Conservation (phyloP, 2,329 filamentous ascomycete genomes). For the Thelonectria rubi region DNA sequence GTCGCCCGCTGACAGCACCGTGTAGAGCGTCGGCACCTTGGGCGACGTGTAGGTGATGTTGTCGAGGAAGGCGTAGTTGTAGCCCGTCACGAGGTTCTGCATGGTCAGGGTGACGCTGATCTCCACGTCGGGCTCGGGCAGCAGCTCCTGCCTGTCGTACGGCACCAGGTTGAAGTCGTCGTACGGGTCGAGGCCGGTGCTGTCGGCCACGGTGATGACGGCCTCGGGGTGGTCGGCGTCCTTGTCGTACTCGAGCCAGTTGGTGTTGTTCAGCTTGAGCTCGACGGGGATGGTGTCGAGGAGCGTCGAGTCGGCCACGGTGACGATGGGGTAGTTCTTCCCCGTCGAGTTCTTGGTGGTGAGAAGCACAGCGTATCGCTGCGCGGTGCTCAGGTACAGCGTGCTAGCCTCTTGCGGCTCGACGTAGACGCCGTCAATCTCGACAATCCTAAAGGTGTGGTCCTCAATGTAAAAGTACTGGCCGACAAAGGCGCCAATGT, state of each 20-base stretch:
- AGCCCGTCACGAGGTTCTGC: slow-evolving; percentile 67
- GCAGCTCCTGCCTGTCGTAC: slow-evolving; percentile 69
- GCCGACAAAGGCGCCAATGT: slow-evolving; percentile 75
- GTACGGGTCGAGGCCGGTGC: slow-evolving; percentile 65
- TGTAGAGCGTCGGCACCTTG: slow-evolving; percentile 84
- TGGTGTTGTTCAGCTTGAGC: slow-evolving; percentile 74
- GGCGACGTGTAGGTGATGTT: slow-evolving; percentile 78
- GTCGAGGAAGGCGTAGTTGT: slow-evolving; percentile 74
- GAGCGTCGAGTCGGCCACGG: slow-evolving; percentile 55
- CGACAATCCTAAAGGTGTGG: slow-evolving; percentile 74
- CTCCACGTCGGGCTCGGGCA: slow-evolving; percentile 70
- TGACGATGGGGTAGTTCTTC: slow-evolving; percentile 70
- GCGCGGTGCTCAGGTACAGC: slow-evolving; percentile 73
- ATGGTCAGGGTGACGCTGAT: slow-evolving; percentile 68
- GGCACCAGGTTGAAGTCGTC: slow-evolving; percentile 81
- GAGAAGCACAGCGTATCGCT: slow-evolving; percentile 71
- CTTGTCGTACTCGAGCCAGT: slow-evolving; percentile 68
- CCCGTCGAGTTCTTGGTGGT: slow-evolving; percentile 71
- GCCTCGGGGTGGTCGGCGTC: slow-evolving; percentile 53
- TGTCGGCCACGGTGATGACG: slow-evolving; percentile 62
- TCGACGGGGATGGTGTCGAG: slow-evolving; percentile 74
- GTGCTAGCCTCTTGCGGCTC: slow-evolving; percentile 66
- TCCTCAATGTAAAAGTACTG: slow-evolving; percentile 74
- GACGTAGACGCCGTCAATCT: slow-evolving; percentile 77
- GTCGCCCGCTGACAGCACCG: slow-evolving; percentile 71